phyloP scores from a whole-genome alignment of 2,329 filamentous ascomycete species.

The Tolypocladium ovalisporum region DNA sequence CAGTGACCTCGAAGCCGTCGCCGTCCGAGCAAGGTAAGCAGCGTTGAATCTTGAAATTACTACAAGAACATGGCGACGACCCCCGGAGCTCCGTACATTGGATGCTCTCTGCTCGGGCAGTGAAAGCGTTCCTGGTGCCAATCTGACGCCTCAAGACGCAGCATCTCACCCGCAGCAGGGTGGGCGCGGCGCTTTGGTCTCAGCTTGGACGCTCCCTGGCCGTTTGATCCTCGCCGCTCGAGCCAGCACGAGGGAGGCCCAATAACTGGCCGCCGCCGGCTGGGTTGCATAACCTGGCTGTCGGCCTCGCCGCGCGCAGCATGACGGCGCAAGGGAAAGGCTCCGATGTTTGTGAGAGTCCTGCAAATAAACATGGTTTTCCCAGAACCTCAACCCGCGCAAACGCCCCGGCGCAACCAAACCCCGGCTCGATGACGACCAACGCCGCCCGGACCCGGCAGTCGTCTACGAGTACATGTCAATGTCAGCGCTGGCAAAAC shows the following conservation, averaged over 20 bases:
- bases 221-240: neutral
- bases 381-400: neutral
- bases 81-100: neutral
- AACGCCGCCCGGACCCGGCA: neutral
- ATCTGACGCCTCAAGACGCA: neutral
- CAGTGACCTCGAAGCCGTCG: neutral
- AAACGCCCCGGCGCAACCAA: neutral
- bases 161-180: neutral
- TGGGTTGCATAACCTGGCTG: neutral
- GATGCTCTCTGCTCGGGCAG: neutral
- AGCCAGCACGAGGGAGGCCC: neutral
- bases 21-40: neutral
- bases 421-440: neutral
- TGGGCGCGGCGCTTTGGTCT: constrained; percentile 7
- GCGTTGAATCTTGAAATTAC: neutral
- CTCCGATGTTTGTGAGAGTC: neutral
- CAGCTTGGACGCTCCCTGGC: constrained; percentile 8
- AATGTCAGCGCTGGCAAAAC: neutral
- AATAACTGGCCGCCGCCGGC: neutral
- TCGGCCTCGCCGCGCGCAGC: neutral
- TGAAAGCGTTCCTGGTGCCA: neutral
- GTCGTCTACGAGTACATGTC: neutral
- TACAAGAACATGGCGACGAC: neutral
- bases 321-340: neutral
- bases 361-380: neutral